phyloP scores from a whole-genome alignment of 176 grass and related monocot genomes.

The Triticum timopheevii region DNA sequence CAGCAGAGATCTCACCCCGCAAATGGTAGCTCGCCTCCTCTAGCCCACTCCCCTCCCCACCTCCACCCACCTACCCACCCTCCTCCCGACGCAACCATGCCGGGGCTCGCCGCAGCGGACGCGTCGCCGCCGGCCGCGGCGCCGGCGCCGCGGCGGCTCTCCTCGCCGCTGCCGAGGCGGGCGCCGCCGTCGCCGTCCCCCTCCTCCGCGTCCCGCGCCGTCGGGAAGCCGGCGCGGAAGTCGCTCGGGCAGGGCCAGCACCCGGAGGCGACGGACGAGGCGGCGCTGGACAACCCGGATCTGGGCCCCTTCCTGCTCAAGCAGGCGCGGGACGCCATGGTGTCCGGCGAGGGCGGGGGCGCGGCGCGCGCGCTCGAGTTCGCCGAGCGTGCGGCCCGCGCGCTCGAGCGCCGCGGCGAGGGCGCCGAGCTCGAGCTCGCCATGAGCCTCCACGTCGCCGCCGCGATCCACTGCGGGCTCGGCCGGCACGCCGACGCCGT shows the following conservation, averaged over 20 bases:
- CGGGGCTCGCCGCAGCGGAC: conserved; percentile 38
- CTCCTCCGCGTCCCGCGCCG: conserved; percentile 35
- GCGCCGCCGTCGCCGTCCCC: conserved; percentile 52
- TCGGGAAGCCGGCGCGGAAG: conserved; percentile 44
- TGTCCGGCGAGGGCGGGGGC: conserved; percentile 71
- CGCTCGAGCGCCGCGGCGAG: conserved; percentile 77
- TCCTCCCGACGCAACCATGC: neutral
- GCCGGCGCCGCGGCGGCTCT: conserved; percentile 44
- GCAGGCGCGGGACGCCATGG: conserved; percentile 83
- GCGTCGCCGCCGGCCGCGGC: conserved; percentile 36
- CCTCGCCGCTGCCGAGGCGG: conserved; percentile 44
- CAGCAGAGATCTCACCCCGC: conserved; percentile 2
- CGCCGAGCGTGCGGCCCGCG: conserved; percentile 74
- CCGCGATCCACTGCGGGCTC: conserved; percentile 86
- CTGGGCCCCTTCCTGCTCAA: conserved; percentile 97
- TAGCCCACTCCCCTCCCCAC: neutral
- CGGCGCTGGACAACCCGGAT: conserved; percentile 97
- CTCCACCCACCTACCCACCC: neutral
- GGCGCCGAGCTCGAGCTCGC: conserved; percentile 90
- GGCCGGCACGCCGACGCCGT: conserved; percentile 78
- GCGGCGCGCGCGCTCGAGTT: conserved; percentile 84
- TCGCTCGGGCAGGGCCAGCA: neutral
- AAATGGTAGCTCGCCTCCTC: neutral
- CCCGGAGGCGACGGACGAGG: conserved; percentile 47
- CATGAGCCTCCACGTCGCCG: conserved; percentile 97